Conservation (phyloP, 2,329 filamentous ascomycete genomes). For the Meredithiella fracta region DNA sequence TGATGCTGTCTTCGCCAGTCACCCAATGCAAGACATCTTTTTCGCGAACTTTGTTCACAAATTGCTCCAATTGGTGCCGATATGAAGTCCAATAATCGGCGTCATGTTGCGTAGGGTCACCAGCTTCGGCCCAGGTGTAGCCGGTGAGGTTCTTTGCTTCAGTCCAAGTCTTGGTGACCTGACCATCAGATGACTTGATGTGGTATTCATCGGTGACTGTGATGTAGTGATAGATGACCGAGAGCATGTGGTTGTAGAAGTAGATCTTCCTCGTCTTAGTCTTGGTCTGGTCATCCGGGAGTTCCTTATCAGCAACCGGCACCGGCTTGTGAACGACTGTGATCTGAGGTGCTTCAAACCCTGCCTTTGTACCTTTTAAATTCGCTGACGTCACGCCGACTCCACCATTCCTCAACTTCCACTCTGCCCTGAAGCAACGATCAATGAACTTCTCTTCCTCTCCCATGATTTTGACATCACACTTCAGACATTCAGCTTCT, state of each 20-base stretch:
- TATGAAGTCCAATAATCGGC: conserved; percentile 23
- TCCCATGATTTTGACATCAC: conserved; percentile 19
- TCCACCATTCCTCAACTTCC: conserved; percentile 25
- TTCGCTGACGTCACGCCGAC: conserved; percentile 20
- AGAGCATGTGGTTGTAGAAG: conserved; percentile 19
- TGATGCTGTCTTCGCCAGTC: conserved; percentile 25
- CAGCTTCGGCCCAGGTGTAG: conserved; percentile 23
- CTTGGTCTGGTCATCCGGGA: conserved; percentile 17
- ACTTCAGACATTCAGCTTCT: conserved; percentile 23
- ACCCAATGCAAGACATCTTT: conserved; percentile 26
- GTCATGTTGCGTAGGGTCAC: conserved; percentile 18
- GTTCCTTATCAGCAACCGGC: conserved; percentile 12
- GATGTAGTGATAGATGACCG: conserved; percentile 22
- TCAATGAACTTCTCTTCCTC: conserved; percentile 22
- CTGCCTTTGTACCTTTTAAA: conserved; percentile 5
- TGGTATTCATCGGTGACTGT: conserved; percentile 23
- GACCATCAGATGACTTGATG: conserved; percentile 18
- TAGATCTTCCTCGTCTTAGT: conserved; percentile 19
- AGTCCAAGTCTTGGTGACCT: conserved; percentile 17
- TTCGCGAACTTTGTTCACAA: conserved; percentile 29
- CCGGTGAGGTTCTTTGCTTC: conserved; percentile 20
- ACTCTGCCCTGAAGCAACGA: conserved; percentile 22
- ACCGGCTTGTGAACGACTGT: conserved; percentile 16
- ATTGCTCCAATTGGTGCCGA: conserved; percentile 29
- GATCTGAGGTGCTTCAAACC: conserved; percentile 16